Evolutionary conservation across 2,329 filamentous ascomycete species (phyloP), one percentile per base, ranked within the genome.

Genomic region (Alternaria brassicicola): DNA sequence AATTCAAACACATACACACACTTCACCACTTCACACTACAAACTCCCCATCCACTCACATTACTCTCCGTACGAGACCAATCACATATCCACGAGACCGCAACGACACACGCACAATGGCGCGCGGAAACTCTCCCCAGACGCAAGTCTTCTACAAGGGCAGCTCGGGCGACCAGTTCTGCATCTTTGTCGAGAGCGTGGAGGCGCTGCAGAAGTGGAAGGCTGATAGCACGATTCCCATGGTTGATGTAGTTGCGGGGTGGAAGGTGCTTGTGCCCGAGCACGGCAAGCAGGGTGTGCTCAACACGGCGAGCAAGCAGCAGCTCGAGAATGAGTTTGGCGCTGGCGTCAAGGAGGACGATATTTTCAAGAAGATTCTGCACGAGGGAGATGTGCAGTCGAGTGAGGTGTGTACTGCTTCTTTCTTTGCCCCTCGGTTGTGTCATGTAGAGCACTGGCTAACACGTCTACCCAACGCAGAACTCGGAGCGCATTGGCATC

Each of bases 211-310:
- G 79, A 88, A 94, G 78, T 98, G 94, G 94, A 87, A 88, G 83
- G 81, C 76, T 4, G 94, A 98, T 82, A 88, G 86, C 75, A 88
- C 85, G 28, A 82, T 95, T 28, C 90, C 95, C 35, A 81, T 98
- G 46, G 85, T 91, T 1, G 88, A 97, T 72, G 93, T 99, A 55
- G 85, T 98, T 55, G 92, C 89, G 57, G 85, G 90, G 7, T 98
- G 92, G 84, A 91, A 96, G 84, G 84, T 99, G 73, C 96, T 97
- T 73, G 82, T 90, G 41, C 96, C 93, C 33, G 91, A 89, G 93
- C 93, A 97, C 77, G 94, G 94, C 65, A 87, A 86, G 42, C 92
- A 97, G 77, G 94, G 94, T 55, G 85, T 88, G 58, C 82, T 90
- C 41, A 90, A 97, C 73, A 80, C 82, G 9, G 93, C 93, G 8